A percentile compares a stretch with the other conserved stretches of the same genome.
phyloP scores from a whole-genome alignment of 73 alveolate species.

The Paraurostyla sp. region DNA sequence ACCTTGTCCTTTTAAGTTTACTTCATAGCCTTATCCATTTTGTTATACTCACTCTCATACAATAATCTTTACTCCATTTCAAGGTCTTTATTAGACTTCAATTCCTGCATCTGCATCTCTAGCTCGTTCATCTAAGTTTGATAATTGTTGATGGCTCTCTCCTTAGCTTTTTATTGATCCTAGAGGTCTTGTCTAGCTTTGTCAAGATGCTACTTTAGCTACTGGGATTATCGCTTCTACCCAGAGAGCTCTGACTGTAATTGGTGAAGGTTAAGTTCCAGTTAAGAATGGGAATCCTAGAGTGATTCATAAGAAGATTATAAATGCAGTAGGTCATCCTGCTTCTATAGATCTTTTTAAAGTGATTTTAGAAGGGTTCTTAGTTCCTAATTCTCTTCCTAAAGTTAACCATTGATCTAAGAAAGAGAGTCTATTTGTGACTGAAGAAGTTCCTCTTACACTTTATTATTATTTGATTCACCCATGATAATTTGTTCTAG shows the following conservation, averaged over 20 bases:
- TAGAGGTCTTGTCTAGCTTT: constrained; percentile 3
- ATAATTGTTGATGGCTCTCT: constrained; percentile 22
- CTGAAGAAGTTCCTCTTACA: constrained; percentile 1
- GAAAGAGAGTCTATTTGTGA: neutral
- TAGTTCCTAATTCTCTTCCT: constrained; percentile 20
- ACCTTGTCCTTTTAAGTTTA: neutral
- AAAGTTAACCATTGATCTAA: constrained; percentile 6
- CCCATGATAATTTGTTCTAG: constrained; percentile 10
- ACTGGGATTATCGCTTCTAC: neutral
- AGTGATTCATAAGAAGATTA: neutral
- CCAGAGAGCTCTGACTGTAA: neutral
- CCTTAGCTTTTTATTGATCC: neutral
- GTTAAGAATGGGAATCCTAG: neutral
- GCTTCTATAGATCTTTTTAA: neutral
- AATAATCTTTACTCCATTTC: constrained; percentile 16
- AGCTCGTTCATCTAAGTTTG: constrained; percentile 1
- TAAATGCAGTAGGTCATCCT: neutral
- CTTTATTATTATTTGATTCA: neutral
- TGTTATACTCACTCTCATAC: constrained; percentile 26
- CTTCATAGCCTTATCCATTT: neutral
- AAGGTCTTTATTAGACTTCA: neutral
- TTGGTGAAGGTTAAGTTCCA: neutral
- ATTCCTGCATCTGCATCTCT: neutral
- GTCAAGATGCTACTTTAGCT: neutral
- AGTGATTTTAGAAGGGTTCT: neutral